These are phyloP conservation scores for Lentinula sp. DNA, from an alignment of 768 basidiomycete genomes.

Conservation along the genomic window DNA sequence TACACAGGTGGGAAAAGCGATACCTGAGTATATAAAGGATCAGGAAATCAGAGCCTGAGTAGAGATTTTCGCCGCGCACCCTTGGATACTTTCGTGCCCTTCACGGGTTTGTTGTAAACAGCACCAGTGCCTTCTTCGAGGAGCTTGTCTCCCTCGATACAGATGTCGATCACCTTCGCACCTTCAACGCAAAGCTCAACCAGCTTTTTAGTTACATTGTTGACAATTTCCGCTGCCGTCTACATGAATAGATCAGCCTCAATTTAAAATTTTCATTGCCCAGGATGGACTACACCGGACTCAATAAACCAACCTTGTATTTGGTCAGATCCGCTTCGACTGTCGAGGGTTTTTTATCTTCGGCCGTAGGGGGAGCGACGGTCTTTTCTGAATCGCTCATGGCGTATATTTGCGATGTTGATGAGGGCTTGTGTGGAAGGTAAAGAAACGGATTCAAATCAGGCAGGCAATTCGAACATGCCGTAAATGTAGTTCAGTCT, in stretches of 20 bases:
- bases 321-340: slow-evolving; percentile 77
- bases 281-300: slow-evolving; percentile 4
- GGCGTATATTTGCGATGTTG: slow-evolving; percentile 11
- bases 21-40: slow-evolving; percentile 39
- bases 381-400: slow-evolving; percentile 63
- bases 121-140: slow-evolving; percentile 78
- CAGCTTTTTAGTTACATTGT: slow-evolving; percentile 80
- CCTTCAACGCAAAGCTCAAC: slow-evolving; percentile 73
- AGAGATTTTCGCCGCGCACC: slow-evolving; percentile 42
- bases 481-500: too few species aligned
- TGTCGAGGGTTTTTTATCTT: slow-evolving; percentile 49
- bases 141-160: slow-evolving; percentile 89
- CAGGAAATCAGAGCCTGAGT: background rate
- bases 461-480: too few species aligned
- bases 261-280: slow-evolving; percentile 12
- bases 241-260: slow-evolving; percentile 21
- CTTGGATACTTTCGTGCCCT: slow-evolving; percentile 83
- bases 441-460: too few species aligned
- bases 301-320: slow-evolving; percentile 59
- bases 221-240: slow-evolving; percentile 90
- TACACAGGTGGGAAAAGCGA: slow-evolving; percentile 91
- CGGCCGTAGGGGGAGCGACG: slow-evolving; percentile 27
- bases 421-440: background rate
- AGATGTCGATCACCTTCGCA: slow-evolving; percentile 85
- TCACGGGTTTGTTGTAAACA: slow-evolving; percentile 87